Base-by-base conservation (phyloP, 2,329 filamentous ascomycete species). In the Alternaria sp. region DNA sequence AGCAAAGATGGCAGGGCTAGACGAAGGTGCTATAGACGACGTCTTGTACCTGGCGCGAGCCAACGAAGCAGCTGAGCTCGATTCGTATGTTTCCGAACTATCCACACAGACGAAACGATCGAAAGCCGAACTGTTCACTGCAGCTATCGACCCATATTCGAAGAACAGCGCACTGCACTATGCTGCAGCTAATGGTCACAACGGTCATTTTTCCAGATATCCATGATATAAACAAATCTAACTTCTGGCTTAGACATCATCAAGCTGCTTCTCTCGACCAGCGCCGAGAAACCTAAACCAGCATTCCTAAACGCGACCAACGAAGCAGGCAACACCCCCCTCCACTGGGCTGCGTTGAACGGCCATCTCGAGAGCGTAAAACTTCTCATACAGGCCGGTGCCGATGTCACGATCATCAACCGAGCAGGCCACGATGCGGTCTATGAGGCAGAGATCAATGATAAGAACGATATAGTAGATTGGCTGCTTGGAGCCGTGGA, bases 321-420 rank as follows among this genome's bases (percentile, higher is more conserved):
- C 72, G 82, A 87, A 61, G 89, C 90, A 44, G 93, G 93, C 42
- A 98, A 97, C 80, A 97, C 94, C 0, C 86, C 92, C 0, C 82
- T 99, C 57, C 95, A 99, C 80, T 98, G 93, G 93, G 94, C 94
- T 0, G 91, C 92, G 0, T 81, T 97, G 54, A 95, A 96, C 54
- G 93, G 93, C 1, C 93, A 97, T 71, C 81, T 98, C 3, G 86
- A 89, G 5, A 86, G 88, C 3, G 92, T 97, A 6, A 91, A 93
- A 80, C 79, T 88, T 0, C 84, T 99, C 11, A 83, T 97, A 2
- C 87, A 88, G 42, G 82, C 87, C 3, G 93, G 92, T 2, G 93
- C 93, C 1, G 89, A 92, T 58, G 88, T 93, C 4, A 88, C 88
- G 10, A 80, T 92, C 31, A 88, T 88, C 72, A 98, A 98, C 74